These are phyloP conservation scores for Pichia rugopelliculosa DNA, from an alignment of 805 yeast species.

Conservation along the genomic window DNA sequence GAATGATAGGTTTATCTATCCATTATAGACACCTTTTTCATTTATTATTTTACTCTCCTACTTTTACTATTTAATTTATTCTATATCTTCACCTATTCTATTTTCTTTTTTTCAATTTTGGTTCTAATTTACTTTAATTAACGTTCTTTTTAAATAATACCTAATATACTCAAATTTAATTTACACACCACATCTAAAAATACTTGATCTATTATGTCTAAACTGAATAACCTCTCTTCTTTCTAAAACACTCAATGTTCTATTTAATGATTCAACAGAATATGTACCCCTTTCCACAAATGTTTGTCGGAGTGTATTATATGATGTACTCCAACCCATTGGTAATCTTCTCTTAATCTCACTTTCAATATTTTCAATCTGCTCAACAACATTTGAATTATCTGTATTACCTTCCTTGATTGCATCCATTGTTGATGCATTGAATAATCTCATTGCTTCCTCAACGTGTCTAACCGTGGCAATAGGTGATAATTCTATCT, in stretches of 20 bases:
- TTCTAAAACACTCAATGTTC: slow-evolving; percentile 74
- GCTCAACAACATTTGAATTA: slow-evolving; percentile 52
- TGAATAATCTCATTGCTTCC: slow-evolving; percentile 89
- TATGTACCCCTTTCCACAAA: slow-evolving; percentile 57
- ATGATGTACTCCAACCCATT: slow-evolving; percentile 92
- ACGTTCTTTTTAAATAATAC: not conserved
- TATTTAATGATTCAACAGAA: slow-evolving; percentile 67
- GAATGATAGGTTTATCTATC: slow-evolving; percentile 45
- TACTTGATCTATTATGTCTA: slow-evolving; percentile 77
- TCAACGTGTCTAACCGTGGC: slow-evolving; percentile 88
- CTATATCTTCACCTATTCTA: too few relatives aligned
- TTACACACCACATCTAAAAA: slow-evolving; percentile 64
- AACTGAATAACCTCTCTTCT: slow-evolving; percentile 82
- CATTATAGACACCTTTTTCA: slow-evolving; percentile 33
- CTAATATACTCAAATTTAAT: not conserved
- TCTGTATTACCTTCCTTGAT: slow-evolving; percentile 43
- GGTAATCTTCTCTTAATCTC: slow-evolving; percentile 88
- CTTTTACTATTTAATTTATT: not conserved
- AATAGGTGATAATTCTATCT: slow-evolving; percentile 70
- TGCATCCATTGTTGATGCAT: slow-evolving; percentile 97
- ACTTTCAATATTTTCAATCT: slow-evolving; percentile 72
- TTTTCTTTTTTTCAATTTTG: not conserved
- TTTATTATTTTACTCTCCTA: not conserved
- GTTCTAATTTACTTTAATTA: not conserved
- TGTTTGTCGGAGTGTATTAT: slow-evolving; percentile 74